Evolutionary conservation across 768 basidiomycete species (phyloP), one percentile per base, ranked within the genome.

Genomic region (Leccinum variicolor): DNA sequence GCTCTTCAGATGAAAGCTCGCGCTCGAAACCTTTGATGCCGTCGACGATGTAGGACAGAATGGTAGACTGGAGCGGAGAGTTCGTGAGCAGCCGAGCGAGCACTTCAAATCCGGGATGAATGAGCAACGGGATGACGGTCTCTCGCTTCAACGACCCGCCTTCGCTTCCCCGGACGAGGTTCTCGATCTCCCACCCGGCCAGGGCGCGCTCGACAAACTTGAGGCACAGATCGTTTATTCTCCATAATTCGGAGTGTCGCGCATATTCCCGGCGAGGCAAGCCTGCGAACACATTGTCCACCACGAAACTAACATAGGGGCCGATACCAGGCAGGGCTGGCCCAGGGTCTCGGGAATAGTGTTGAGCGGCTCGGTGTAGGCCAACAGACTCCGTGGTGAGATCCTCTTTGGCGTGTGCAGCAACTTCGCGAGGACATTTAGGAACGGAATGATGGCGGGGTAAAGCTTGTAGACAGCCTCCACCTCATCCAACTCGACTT

Each of bases 71-170:
- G 3, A 97, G 77, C 0, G 83, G 77, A 0, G 88, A 84, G 50
- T 82, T 82, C 17, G 87, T 87, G 50, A 98, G 76, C 15, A 98
- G 65, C 6, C 92, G 84, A 46, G 87, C 83, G 74, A 94, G 83
- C 55, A 97, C 75, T 55, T 94, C 90, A 68, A 90, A 93, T 0
- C 94, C 96, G 3, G 96, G 94, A 66, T 97, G 93, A 2, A 82
- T 67, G 10, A 89, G 77, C 29, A 84, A 77, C 19, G 82, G 80
- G 21, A 82, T 63, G 15, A 92, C 70, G 0, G 71, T 66, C 28
- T 89, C 87, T 34, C 74, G 72, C 56, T 78, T 85, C 25, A 79
- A 68, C 17, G 77, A 66, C 6, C 74, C 70, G n/a, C 83, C 83
- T 55, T 89, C 86, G 2, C 76, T 75, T 47, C 77, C 73, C 8